phyloP scores from a whole-genome alignment of 1,284 basidiomycete species.

The Phylloboletellus chloephorus region DNA sequence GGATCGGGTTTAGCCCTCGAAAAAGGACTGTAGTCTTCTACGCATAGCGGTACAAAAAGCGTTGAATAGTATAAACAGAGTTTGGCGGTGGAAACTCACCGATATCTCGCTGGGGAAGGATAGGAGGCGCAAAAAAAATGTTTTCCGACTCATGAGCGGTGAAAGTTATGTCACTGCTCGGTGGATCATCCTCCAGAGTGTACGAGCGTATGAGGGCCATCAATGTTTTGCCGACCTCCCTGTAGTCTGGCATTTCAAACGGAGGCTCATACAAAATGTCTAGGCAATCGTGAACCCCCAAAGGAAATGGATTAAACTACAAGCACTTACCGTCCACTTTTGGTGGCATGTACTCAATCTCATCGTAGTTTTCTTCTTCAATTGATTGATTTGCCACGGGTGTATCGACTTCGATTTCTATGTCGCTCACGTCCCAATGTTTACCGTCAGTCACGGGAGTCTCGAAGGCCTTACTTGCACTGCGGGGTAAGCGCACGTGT shows the following conservation, averaged over 20 bases:
- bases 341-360: conserved; percentile 76
- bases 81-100: conserved; percentile 23
- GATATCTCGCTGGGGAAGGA: conserved; percentile 32
- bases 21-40: conserved; percentile 31
- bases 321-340: conserved; percentile 52
- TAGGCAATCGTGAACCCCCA: conserved; percentile 18
- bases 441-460: conserved; percentile 64
- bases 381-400: conserved; percentile 33
- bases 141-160: conserved; percentile 29
- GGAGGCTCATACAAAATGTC: conserved; percentile 50
- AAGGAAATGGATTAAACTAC: background rate
- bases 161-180: conserved; percentile 26
- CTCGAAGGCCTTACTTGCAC: conserved; percentile 45
- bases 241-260: conserved; percentile 55
- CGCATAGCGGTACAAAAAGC: background rate
- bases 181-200: conserved; percentile 33
- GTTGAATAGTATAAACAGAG: background rate
- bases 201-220: conserved; percentile 39
- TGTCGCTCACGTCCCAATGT: conserved; percentile 70
- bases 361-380: conserved; percentile 49
- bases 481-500: conserved; percentile 44
- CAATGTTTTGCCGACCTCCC: conserved; percentile 44
- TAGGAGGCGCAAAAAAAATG: conserved; percentile 16
- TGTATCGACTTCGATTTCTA: conserved; percentile 40
- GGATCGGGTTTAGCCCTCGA: conserved; percentile 13